phyloP scores from a whole-genome alignment of 202 grass and related monocot genomes.

The Digitaria exilis region DNA sequence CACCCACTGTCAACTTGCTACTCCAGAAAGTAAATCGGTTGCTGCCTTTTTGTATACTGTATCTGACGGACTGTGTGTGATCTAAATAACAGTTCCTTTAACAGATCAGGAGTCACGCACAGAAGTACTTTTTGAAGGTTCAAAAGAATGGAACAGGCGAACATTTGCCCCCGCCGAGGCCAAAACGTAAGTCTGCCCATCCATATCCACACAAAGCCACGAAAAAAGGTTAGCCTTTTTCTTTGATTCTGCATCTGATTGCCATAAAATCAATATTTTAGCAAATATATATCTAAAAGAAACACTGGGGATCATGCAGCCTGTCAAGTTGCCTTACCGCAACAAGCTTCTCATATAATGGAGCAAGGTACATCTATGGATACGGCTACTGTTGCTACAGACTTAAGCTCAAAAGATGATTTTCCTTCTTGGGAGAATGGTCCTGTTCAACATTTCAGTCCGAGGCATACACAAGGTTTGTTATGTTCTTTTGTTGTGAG shows the following conservation, averaged over 20 bases:
- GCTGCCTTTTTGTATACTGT: constrained; percentile 6
- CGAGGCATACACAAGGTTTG: constrained; percentile 49
- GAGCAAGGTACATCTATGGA: constrained; percentile 58
- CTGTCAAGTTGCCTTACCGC: constrained; percentile 39
- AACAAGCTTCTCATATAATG: constrained; percentile 54
- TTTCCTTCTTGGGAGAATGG: constrained; percentile 41
- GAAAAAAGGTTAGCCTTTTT: constrained; percentile 54
- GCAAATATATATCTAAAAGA: constrained; percentile 13
- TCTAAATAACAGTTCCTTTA: constrained; percentile 51
- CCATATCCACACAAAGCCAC: constrained; percentile 94
- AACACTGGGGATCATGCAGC: constrained; percentile 16
- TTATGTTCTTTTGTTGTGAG: constrained; percentile 12
- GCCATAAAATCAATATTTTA: background rate
- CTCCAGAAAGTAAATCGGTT: background rate
- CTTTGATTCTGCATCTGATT: constrained; percentile 11
- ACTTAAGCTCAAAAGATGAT: constrained; percentile 32
- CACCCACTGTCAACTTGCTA: background rate
- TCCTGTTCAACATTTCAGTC: constrained; percentile 44
- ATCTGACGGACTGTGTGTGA: constrained; percentile 11
- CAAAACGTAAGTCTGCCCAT: constrained; percentile 88
- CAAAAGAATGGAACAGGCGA: constrained; percentile 78
- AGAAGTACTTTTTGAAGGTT: constrained; percentile 94
- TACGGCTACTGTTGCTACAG: constrained; percentile 33
- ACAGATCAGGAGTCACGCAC: constrained; percentile 96
- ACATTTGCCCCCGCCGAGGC: constrained; percentile 86